Conservation (phyloP, 257 asterid genomes). For the Penstemon barbatus region DNA sequence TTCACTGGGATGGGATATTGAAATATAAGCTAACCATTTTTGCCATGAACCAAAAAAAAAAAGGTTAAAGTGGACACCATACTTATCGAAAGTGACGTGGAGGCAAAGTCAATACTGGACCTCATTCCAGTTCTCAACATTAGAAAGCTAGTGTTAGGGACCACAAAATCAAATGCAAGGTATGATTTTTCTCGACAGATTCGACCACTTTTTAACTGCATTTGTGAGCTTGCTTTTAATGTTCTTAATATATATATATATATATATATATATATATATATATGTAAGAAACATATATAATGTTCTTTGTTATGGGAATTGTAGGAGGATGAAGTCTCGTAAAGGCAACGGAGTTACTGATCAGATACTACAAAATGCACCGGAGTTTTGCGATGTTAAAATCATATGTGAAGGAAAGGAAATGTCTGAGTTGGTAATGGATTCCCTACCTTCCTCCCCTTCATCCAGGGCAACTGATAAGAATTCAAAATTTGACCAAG, state of each 20-base stretch:
- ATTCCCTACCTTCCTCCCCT: constrained; percentile 36
- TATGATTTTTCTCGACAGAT: constrained; percentile 22
- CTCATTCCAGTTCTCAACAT: constrained; percentile 83
- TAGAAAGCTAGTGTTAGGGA: constrained; percentile 55
- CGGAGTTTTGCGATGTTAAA: constrained; percentile 69
- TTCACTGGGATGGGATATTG: background rate
- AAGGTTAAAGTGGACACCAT: constrained; percentile 75
- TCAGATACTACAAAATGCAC: constrained; percentile 52
- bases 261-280: background rate
- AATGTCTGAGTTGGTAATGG: constrained; percentile 29
- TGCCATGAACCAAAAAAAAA: background rate
- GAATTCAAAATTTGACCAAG: constrained; percentile 25
- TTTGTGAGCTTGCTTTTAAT: background rate
- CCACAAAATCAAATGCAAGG: constrained; percentile 57
- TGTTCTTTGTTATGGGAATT: background rate
- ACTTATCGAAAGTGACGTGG: constrained; percentile 68
- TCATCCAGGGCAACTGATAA: constrained; percentile 28
- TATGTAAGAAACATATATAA: background rate
- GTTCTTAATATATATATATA: background rate
- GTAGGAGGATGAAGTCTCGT: constrained; percentile 52
- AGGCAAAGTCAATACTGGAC: constrained; percentile 68
- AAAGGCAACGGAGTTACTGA: constrained; percentile 46
- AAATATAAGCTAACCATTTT: background rate
- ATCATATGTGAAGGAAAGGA: constrained; percentile 80
- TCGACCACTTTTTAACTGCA: background rate